These are phyloP conservation scores for Enteropsectra breve DNA, from an alignment of 371 early-diverging fungal species.

Conservation along the genomic window DNA sequence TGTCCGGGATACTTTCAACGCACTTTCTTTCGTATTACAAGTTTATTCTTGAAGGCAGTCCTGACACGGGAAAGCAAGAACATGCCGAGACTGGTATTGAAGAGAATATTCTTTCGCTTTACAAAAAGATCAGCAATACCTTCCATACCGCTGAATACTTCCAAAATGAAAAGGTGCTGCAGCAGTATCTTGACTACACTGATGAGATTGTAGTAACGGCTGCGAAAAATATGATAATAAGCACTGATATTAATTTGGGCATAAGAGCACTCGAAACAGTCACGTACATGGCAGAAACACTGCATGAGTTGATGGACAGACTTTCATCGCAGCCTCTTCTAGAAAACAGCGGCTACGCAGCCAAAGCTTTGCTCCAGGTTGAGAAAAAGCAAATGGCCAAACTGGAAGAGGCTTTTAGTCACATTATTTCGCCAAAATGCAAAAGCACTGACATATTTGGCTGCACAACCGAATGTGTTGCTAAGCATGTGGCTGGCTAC, in stretches of 20 bases:
- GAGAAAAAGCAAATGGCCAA: slow-evolving; percentile 8
- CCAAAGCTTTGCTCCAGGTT: slow-evolving; percentile 1
- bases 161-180: slow-evolving; percentile 25
- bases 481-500: slow-evolving; percentile 14
- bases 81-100: slow-evolving; percentile 32
- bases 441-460: slow-evolving; percentile 9
- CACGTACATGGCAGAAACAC: slow-evolving; percentile 31
- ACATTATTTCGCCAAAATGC: slow-evolving; percentile 7
- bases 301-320: slow-evolving; percentile 8
- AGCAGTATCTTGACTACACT: slow-evolving; percentile 12
- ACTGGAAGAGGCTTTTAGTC: slow-evolving; percentile 9
- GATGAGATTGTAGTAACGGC: slow-evolving; percentile 11
- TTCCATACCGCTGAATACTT: slow-evolving; percentile 29
- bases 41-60: slow-evolving; percentile 2
- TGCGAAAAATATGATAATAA: slow-evolving; percentile 1
- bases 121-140: slow-evolving; percentile 30
- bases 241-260: not conserved
- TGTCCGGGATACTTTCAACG: slow-evolving; percentile 38
- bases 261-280: slow-evolving; percentile 26
- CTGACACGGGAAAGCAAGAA: slow-evolving; percentile 10
- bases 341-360: not conserved
- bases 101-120: slow-evolving; percentile 34
- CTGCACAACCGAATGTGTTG: not conserved
- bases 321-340: not conserved
- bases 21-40: slow-evolving; percentile 27